phyloP scores from a whole-genome alignment of 164 flowering plant species.

The Berberis vulgaris region DNA sequence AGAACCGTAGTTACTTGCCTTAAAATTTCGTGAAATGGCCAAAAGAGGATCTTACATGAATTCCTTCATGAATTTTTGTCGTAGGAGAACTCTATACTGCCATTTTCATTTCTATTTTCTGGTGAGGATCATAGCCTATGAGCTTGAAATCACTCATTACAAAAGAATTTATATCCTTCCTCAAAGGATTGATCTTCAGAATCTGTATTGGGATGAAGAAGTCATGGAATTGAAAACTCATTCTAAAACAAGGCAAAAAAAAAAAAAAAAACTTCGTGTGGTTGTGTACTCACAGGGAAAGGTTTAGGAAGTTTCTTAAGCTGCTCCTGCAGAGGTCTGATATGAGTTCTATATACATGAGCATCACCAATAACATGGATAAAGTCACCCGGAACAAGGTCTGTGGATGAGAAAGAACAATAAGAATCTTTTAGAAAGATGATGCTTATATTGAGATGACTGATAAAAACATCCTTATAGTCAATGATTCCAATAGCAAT shows the following conservation, averaged over 20 bases:
- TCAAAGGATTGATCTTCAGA: slow-evolving; percentile 70
- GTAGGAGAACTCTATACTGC: slow-evolving; percentile 34
- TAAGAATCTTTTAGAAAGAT: background rate
- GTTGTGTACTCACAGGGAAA: slow-evolving; percentile 53
- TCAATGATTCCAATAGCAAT: too few species aligned
- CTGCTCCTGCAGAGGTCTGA: slow-evolving; percentile 80
- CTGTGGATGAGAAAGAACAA: slow-evolving; percentile 23
- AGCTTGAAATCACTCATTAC: slow-evolving; percentile 68
- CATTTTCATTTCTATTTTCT: slow-evolving; percentile 86
- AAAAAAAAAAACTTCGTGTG: background rate
- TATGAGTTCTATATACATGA: slow-evolving; percentile 76
- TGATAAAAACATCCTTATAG: too few species aligned
- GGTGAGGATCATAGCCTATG: slow-evolving; percentile 76
- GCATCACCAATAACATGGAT: slow-evolving; percentile 85
- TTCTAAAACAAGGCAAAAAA: background rate
- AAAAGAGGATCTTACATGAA: background rate
- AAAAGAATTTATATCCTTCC: slow-evolving; percentile 72
- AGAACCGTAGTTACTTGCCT: too few species aligned
- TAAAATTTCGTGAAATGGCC: too few species aligned
- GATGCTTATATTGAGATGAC: too few species aligned
- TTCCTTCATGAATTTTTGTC: background rate
- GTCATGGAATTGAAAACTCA: too few species aligned
- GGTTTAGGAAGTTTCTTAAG: slow-evolving; percentile 78
- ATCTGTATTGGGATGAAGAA: slow-evolving; percentile 32
- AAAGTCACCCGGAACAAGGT: slow-evolving; percentile 82